Evolutionary conservation across 1,139 yeast species (phyloP), one percentile per base, ranked within the genome.

Genomic region (Geotrichum fermentans): DNA sequence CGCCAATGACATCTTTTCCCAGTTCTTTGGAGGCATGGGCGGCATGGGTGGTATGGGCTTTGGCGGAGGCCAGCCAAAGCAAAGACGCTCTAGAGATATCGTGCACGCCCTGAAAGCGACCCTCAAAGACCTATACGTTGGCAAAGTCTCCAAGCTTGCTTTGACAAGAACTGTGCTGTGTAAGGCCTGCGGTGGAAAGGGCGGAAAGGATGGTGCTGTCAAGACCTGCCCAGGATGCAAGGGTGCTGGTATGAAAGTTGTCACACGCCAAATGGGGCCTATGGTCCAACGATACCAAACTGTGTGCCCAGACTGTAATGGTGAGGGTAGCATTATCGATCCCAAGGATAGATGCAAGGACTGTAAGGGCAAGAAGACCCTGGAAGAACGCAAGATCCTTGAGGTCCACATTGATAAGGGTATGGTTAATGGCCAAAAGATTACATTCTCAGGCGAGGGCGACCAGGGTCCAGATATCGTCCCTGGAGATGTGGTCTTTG

Each of bases 241-340:
- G 59, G 98, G 98, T 71, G 77, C 79, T 62, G 99, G 99, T 79
- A 74, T 84, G 70, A 87, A 82, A 71, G 84, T 90, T 60, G 84
- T 90, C 61, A 88, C 97, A 52, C 85, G 96, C 75, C 97, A 92
- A 72, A 89, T 92, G 97, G 99, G 99, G 59, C 97, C 96, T 57
- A 89, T 92, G 94, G 84, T 92, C 63, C 99, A 92, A 75, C 83
- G 96, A 76, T 86, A 86, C 80, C 98, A 92, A 74, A 83, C 95
- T 37, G 83, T 81, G 51, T 92, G 99, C 83, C 94, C 86, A 59
- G 83, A 73, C 55, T 92, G 99, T 82, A 73, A 79, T 59, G 98
- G 97, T 67, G 76, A 84, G 53, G 99, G 99, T 66, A 95, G 86
- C 67, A 84, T 83, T 58, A 79, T 89, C 66, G 83, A 84, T 67